Base-by-base conservation (phyloP, 306 rosid species). In the Rosa chinensis region DNA sequence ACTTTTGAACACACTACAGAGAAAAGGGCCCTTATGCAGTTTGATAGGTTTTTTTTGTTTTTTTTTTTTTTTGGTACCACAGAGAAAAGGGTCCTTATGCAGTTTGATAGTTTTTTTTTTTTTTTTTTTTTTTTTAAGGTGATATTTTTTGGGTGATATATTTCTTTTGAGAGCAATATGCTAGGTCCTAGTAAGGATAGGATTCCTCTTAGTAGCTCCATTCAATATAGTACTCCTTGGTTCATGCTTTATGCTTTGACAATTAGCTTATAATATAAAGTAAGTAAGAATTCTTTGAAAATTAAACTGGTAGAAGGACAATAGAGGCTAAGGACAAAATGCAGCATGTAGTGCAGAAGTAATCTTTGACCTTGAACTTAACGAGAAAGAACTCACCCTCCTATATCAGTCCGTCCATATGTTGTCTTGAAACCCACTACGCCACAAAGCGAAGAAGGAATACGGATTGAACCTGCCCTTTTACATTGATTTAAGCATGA, bases 381-480 rank as follows among this genome's bases (percentile, higher is more conserved):
- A 61, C n/a, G 66, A 47, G 78, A 40, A 67, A 84, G 80, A 80
- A 87, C 88, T 88, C 88, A 94, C 97, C 97, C 99, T 61, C 72
- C 23, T 78, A 93, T 94, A 82, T 88, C 87, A 49, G 91, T 86
- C 75, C 97, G 90, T 32, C 92, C 99, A 74, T 89, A 92, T 35
- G 90, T 94, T 85, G 93, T 74, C 89, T 94, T 94, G 79, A 94
- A 82, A 70, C 99, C 99, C 82, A 94, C 99, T 47, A 92, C 97
- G 75, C 97, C 97, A 25, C 99, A 94, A 79, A 94, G 97, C 71
- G 99, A 91, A 73, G 97, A 92, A 83, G 97, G 99, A 86, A 94
- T 94, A 61, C 99, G 97, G 61, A 94, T 48, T 10, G 99, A 94
- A 83, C 99, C 99, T 94, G 97, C 87, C 78, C 23, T 86, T 85